Evolutionary conservation across 2,329 filamentous ascomycete species (phyloP), one percentile per base, ranked within the genome.

Genomic region (Epichloe festucae): DNA sequence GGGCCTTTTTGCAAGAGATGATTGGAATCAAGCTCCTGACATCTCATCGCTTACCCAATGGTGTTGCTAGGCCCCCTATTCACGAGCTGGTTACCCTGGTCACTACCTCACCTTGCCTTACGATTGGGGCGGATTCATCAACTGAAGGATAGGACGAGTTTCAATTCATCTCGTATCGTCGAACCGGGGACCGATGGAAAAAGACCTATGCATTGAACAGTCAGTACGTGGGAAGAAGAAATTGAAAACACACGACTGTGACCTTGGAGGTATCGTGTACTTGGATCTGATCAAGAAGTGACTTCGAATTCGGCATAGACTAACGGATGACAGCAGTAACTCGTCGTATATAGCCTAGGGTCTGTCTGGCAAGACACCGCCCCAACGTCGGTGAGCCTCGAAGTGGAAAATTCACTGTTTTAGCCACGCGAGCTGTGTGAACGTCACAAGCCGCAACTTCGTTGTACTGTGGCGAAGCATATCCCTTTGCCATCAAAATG

Each of bases 391-490:
- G 44, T 51, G 40, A 53, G 53, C 50, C 48, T 52, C 50, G 51
- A 52, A 56, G 59, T 56, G 55, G 54, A 34, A 47, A 40, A 19
- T 41, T 46, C 35, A 39, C n/a, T 15, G 56, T 55, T 55, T 56
- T 62, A 65, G 64, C 64, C 62, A 65, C 62, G 62, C 56, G 57
- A 57, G 54, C 59, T 52, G 55, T 69, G 71, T 69, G 71, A 70
- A 73, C 71, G 71, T 73, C 70, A 69, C 49, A 54, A 54, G 48
- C 56, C 48, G 48, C 51, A 57, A 49, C 41, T 44, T 38, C 21
- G 36, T 34, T 56, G 54, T 54, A 51, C 52, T 64, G 68, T 71
- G 69, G 70, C 69, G 67, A 64, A 70, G 69, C 62, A 60, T n/a
- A 17, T 10, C 3, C 43, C 2, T 47, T 41, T n/a, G 39, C 31